Evolutionary conservation across 164 flowering plant genomes (phyloP), one percentile per base, ranked within the genome.

Genomic region (Aristolochia californica): DNA sequence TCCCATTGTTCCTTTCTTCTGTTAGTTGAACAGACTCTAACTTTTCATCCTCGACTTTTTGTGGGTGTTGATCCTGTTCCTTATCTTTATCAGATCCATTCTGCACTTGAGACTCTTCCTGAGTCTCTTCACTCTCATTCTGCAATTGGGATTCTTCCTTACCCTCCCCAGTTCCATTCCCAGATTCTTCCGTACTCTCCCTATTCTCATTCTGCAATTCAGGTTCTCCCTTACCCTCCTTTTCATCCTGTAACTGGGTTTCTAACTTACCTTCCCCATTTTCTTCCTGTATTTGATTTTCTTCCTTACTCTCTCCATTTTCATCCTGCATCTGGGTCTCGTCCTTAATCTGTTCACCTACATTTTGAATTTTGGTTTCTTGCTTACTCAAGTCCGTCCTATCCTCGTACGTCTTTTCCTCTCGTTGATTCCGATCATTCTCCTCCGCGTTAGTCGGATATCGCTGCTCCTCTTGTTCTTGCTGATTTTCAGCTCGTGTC

Each of bases 141-240:
- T 7, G 30, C 30, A 28, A 28, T 7, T 2, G 2, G 30, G 7
- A 7, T 2, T 2, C 2, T 7, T 2, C 30, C 7, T 49, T 15
- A 5, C 1, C 20, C 50, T 48, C 20, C 18, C 2, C 7, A 17
- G 20, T 1, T 5, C 18, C 4, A 21, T 20, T 34, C 40, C 10
- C 22, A 11, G n/a, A 3, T 49, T 49, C 24, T 14, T 25, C 53
- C 13, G 50, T 54, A 12, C 21, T 56, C 52, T 57, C 60, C 62
- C 43, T 49, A 44, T 20, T 63, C 49, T 59, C 62, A 21, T 55
- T 24, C 38, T 65, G 61, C 45, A 51, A 55, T 21, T 20, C 23
- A 28, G 15, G 13, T 45, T 58, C 34, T 5, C 53, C 51, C 12
- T 55, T 54, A 15, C 15, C 50, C 11, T 22, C 68, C 22, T 13